These are phyloP conservation scores for Sanguinoderma infundibulare DNA, from an alignment of 1,284 basidiomycete genomes.

Conservation along the genomic window DNA sequence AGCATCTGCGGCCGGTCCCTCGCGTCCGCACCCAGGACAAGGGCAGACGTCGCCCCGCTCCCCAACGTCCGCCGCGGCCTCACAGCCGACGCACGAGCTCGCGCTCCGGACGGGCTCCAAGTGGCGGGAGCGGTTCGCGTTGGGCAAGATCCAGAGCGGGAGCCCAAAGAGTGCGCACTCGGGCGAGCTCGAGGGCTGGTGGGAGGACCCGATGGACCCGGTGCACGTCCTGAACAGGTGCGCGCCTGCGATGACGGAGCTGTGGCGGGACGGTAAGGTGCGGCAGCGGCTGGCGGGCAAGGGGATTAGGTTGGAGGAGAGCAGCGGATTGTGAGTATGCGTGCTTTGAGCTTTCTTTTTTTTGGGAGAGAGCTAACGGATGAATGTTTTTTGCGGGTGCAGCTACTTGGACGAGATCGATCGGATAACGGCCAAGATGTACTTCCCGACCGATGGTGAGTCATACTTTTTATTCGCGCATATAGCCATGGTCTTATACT, in stretches of 20 bases:
- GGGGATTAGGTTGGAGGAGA: constrained; percentile 73
- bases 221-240: constrained; percentile 70
- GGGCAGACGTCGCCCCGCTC: constrained; percentile 29
- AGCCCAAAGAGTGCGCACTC: constrained; percentile 69
- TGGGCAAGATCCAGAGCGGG: constrained; percentile 65
- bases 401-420: constrained; percentile 82
- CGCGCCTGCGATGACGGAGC: constrained; percentile 63
- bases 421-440: constrained; percentile 78
- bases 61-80: constrained; percentile 29
- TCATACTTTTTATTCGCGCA: constrained; percentile 9
- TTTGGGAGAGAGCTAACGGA: constrained; percentile 14
- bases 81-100: constrained; percentile 43
- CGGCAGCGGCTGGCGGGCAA: constrained; percentile 63
- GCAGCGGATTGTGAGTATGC: constrained; percentile 75
- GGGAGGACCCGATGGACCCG: constrained; percentile 82
- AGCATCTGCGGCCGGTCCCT: constrained; percentile 3
- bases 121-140: constrained; percentile 74
- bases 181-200: constrained; percentile 77
- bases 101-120: constrained; percentile 65
- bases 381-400: constrained; percentile 13
- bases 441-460: constrained; percentile 79
- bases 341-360: background rate
- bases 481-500: background rate
- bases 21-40: constrained; percentile 2
- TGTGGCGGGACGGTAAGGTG: constrained; percentile 74